Evolutionary conservation across 768 basidiomycete genomes (phyloP).

Genomic region (Tylopilus rubrobrunneus): DNA sequence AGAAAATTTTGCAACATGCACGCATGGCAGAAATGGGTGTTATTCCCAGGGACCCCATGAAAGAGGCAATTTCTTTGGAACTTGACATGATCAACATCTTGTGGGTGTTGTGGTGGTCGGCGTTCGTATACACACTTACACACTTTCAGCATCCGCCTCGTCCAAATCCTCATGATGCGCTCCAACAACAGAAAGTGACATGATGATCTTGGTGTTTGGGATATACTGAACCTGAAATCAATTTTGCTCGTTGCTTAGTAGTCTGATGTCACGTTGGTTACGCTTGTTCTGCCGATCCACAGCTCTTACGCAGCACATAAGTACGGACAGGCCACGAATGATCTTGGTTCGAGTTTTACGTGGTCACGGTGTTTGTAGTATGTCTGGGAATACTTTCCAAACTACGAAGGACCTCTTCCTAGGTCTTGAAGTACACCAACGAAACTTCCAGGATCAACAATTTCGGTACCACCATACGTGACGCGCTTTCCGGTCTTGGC

Average conservation of each 20-base stretch:
- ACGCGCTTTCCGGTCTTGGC: conserved; percentile 75
- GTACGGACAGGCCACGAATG: conserved; percentile 14
- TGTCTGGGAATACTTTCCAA: background rate
- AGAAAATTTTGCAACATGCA: conserved; percentile 78
- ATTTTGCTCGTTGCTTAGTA: conserved; percentile 15
- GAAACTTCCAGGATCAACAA: conserved; percentile 86
- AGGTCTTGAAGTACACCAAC: conserved; percentile 65
- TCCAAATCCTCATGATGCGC: conserved; percentile 73
- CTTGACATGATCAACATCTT: conserved; percentile 91
- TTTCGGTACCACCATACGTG: conserved; percentile 95
- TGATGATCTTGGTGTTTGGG: background rate
- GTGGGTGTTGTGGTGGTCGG: conserved; percentile 37
- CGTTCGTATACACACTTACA: conserved; percentile 11
- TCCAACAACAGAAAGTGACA: conserved; percentile 52
- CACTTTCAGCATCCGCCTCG: conserved; percentile 62
- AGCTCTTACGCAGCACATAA: conserved; percentile 32
- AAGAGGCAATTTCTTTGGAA: conserved; percentile 73
- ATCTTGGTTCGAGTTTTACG: background rate
- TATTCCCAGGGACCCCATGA: conserved; percentile 69
- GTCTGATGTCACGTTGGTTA: background rate
- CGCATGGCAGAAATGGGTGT: conserved; percentile 66
- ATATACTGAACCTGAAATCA: background rate
- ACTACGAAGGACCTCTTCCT: conserved; percentile 41
- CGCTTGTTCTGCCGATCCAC: conserved; percentile 27
- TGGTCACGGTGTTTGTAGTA: background rate